A percentile compares a stretch with the other conserved stretches of the same genome.
These are phyloP conservation scores for Leonotis leonurus DNA, from an alignment of 257 asterid genomes.

Conservation along the genomic window DNA sequence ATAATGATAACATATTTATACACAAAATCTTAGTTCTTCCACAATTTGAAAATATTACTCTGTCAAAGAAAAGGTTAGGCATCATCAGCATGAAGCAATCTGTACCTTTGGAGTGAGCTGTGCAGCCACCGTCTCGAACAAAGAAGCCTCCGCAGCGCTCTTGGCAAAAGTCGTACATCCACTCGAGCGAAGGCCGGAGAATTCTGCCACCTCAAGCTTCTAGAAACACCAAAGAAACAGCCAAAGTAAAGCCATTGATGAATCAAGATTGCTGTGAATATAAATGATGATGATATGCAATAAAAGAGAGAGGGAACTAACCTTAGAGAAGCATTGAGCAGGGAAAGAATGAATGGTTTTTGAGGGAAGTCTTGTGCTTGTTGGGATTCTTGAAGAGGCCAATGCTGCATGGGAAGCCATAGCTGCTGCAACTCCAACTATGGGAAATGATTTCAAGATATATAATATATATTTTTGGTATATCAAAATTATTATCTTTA, in stretches of 20 bases:
- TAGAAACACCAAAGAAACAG: conserved; percentile 16
- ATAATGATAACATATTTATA: too few relatives aligned
- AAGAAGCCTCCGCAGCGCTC: conserved; percentile 44
- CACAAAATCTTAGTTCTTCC: too few relatives aligned
- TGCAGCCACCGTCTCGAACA: conserved; percentile 57
- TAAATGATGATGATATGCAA: background rate
- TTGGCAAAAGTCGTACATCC: conserved; percentile 49
- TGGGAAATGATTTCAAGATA: background rate
- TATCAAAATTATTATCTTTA: background rate
- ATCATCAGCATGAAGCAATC: too few relatives aligned
- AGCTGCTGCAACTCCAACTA: conserved; percentile 43
- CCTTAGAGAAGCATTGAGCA: conserved; percentile 70
- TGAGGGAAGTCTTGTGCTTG: conserved; percentile 49
- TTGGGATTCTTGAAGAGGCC: conserved; percentile 81
- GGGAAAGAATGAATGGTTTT: conserved; percentile 42
- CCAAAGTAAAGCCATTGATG: background rate
- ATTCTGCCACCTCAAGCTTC: conserved; percentile 63
- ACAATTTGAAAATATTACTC: too few relatives aligned
- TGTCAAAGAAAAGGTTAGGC: background rate
- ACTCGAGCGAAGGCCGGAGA: conserved; percentile 59
- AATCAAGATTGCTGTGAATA: too few relatives aligned
- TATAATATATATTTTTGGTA: too few relatives aligned
- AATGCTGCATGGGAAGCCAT: conserved; percentile 92
- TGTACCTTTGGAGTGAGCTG: conserved; percentile 66
- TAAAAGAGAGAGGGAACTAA: conserved; percentile 3